Evolutionary conservation across 2,329 filamentous ascomycete species (phyloP).

Genomic region (Cadophora sp.): DNA sequence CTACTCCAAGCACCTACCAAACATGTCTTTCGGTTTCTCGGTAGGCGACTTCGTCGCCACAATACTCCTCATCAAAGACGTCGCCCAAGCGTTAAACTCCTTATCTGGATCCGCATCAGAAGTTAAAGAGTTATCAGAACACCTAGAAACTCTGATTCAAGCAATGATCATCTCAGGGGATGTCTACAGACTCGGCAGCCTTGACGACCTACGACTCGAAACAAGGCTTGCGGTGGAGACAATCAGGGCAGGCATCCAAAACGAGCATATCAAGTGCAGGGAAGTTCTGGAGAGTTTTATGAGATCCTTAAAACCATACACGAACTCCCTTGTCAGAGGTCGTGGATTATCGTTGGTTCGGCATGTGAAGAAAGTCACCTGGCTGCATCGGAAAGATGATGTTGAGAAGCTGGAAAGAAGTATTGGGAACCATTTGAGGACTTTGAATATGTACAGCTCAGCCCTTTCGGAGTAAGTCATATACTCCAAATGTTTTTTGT

Average conservation of each 20-base stretch:
- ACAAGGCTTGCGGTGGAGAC: not conserved
- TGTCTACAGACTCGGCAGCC: not conserved
- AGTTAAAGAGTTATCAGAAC: not conserved
- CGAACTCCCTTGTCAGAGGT: not conserved
- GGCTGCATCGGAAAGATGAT: not conserved
- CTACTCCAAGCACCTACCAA: no score
- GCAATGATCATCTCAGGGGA: not conserved
- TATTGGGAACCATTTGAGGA: not conserved
- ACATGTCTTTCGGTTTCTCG: slow-evolving; percentile 1
- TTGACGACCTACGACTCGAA: not conserved
- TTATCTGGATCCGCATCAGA: not conserved
- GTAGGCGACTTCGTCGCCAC: slow-evolving; percentile 4
- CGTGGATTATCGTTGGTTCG: not conserved
- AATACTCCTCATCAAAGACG: slow-evolving; percentile 1
- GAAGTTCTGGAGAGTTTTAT: not conserved
- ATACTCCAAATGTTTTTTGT: not conserved
- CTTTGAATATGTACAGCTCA: not conserved
- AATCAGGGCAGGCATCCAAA: not conserved
- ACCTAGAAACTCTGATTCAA: not conserved
- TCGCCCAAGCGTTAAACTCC: not conserved
- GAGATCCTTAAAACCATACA: not conserved
- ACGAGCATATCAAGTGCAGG: not conserved
- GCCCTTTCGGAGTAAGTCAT: not conserved
- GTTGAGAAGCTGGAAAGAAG: not conserved
- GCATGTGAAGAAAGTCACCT: not conserved